These are phyloP conservation scores for Malus hybrid DNA, from an alignment of 331 rosid genomes.

Conservation along the genomic window DNA sequence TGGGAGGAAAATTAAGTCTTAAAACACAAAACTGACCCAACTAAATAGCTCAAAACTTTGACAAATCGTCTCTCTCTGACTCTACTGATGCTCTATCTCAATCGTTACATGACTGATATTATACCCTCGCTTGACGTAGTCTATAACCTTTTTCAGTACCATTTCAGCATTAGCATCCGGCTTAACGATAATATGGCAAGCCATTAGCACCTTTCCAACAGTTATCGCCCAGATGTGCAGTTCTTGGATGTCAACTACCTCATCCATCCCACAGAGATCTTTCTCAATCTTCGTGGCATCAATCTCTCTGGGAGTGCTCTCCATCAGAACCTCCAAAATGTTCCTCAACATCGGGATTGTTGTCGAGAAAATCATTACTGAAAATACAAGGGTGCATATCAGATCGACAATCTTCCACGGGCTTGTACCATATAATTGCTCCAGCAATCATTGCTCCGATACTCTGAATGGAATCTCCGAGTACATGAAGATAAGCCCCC, in stretches of 20 bases:
- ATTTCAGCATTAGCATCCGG: constrained; percentile 47
- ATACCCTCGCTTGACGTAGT: constrained; percentile 41
- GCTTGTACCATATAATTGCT: constrained; percentile 37
- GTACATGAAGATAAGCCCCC: constrained; percentile 55
- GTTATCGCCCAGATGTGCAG: constrained; percentile 62
- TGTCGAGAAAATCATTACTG: constrained; percentile 33
- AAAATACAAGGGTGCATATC: constrained; percentile 48
- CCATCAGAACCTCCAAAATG: constrained; percentile 55
- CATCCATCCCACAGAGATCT: constrained; percentile 56
- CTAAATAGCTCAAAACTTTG: not conserved
- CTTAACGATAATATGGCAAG: constrained; percentile 50
- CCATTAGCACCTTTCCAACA: constrained; percentile 48
- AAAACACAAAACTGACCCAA: not conserved
- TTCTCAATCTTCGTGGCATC: constrained; percentile 54
- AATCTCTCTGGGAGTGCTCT: constrained; percentile 56
- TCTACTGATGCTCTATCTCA: constrained; percentile 53
- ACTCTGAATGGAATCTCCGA: constrained; percentile 50
- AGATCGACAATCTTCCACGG: constrained; percentile 43
- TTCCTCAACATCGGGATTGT: constrained; percentile 48
- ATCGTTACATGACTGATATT: constrained; percentile 54
- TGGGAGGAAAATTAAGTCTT: not conserved
- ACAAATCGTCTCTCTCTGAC: not conserved
- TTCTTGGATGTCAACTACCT: constrained; percentile 52
- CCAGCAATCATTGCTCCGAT: constrained; percentile 56
- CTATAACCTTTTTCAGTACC: constrained; percentile 39